Evolutionary conservation across 1,284 basidiomycete species (phyloP).

Genomic region (Moesziomyces sp.): DNA sequence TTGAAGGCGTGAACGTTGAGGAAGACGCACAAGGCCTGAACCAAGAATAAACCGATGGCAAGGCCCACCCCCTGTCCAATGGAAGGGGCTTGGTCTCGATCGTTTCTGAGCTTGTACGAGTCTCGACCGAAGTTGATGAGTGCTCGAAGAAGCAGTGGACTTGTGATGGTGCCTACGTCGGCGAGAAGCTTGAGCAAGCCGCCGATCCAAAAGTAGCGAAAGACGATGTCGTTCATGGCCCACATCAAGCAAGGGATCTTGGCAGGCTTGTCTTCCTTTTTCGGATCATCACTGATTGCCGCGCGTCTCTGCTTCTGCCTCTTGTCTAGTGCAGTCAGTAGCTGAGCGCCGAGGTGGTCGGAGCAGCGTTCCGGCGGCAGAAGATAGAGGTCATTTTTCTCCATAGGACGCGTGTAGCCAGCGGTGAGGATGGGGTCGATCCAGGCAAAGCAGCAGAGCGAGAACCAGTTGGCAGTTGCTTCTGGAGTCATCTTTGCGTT

Average conservation of each 20-base stretch:
- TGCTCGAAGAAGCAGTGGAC: constrained; percentile 67
- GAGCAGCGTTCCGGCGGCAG: constrained; percentile 8
- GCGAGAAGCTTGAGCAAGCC: constrained; percentile 38
- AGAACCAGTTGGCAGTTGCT: constrained; percentile 22
- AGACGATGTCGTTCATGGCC: constrained; percentile 42
- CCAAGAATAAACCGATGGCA: constrained; percentile 71
- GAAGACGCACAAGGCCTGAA: constrained; percentile 39
- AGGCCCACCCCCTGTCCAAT: constrained; percentile 80
- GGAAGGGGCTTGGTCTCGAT: constrained; percentile 64
- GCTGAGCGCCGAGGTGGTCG: constrained; percentile 2
- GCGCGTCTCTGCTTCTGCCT: constrained; percentile 3
- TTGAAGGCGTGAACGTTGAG: constrained; percentile 48
- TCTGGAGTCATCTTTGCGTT: constrained; percentile 32
- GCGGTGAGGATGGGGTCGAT: constrained; percentile 32
- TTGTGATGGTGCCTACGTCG: constrained; percentile 32
- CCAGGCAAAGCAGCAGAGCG: constrained; percentile 40
- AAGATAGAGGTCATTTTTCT: constrained; percentile 42
- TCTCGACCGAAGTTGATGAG: constrained; percentile 80
- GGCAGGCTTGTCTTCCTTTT: constrained; percentile 20
- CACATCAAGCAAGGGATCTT: constrained; percentile 27
- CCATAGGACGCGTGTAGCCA: constrained; percentile 45
- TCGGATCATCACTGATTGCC: background rate
- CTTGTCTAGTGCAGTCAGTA: constrained; percentile 9
- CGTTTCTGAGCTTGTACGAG: constrained; percentile 73
- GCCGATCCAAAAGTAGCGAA: constrained; percentile 42